These are phyloP conservation scores for Spizellomyces punctatus DNA, from an alignment of 192 early-diverging fungal genomes.

Conservation along the genomic window DNA sequence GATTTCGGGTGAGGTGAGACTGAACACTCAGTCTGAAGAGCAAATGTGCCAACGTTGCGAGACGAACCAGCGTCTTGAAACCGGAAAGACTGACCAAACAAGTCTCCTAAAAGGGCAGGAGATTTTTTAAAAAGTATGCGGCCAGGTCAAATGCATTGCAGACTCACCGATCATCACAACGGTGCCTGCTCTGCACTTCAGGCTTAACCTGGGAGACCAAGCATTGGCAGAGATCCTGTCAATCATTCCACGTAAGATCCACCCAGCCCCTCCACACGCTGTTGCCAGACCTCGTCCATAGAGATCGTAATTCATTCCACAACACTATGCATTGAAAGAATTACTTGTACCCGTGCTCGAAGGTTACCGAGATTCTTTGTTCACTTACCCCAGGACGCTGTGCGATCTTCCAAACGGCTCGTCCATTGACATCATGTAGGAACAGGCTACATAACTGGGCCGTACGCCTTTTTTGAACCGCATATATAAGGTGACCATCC, in stretches of 20 bases:
- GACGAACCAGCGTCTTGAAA: conserved; percentile 5
- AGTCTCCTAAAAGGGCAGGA: conserved; percentile 1
- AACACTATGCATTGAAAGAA: neutral
- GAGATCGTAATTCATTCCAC: conserved; percentile 23
- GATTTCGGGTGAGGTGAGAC: neutral
- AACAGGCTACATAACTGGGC: conserved; percentile 15
- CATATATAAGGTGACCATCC: conserved; percentile 4
- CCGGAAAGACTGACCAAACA: conserved; percentile 4
- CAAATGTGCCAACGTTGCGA: neutral
- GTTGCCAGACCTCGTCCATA: neutral
- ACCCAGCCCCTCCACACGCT: conserved; percentile 19
- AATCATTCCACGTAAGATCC: conserved; percentile 24
- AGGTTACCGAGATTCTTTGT: neutral
- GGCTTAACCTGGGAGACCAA: conserved; percentile 14
- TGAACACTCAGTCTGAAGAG: neutral
- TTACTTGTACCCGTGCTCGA: too few relatives aligned
- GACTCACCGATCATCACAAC: conserved; percentile 16
- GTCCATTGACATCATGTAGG: neutral
- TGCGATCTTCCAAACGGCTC: conserved; percentile 17
- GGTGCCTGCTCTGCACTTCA: conserved; percentile 9
- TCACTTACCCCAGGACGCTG: conserved; percentile 16
- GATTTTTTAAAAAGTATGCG: neutral
- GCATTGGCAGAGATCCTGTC: conserved; percentile 11
- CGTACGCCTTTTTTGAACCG: conserved; percentile 5
- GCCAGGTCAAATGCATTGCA: neutral